Base-by-base conservation (phyloP, 768 basidiomycete genomes). In the Auriscalpium microsporum region DNA sequence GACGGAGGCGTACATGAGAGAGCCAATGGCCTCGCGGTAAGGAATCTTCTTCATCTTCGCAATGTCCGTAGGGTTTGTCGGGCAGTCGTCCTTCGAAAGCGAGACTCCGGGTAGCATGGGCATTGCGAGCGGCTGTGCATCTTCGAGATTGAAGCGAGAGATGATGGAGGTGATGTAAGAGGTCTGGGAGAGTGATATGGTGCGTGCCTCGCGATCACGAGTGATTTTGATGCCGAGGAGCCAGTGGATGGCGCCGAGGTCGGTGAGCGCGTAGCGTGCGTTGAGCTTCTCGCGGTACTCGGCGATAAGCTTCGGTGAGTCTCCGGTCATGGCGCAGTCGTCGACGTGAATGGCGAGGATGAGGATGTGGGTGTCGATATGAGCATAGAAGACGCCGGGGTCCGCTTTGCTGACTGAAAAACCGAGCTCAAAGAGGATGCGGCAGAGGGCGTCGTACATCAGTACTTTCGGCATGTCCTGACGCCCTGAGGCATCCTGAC, bases 1-100 rank as follows among this genome's bases (percentile, higher is more conserved):
- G 1, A 69, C 52, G 0, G 71, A 64, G 1, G 67, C 56, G 57
- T 72, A 74, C 54, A 73, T 67, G 8, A 73, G 69, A 19, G 63
- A 66, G 21, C 67, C 71, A 34, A 75, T 68, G 45, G 67, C 60
- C 45, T 56, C 54, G 17, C 52, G 56, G 55, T 69, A 71, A 8
- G 58, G 59, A 45, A 62, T 42, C 35, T 63, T 50, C 4, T 50
- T 56, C 55, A 61, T 54, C 6, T 21, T 19, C 7, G 17, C 34
- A 3, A 28, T 11, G 16, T 54, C 46, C 8, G n/a, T 10, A 7
- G 53, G 28, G 4, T 16, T 36, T 4, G 17, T 11, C 4, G 53
- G 53, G 11, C 10, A 23, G 4, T 54, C 16, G 16, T 38, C 8
- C 4, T 19, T 40, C 7, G 45, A 19, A 4, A 19, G 28, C 10